Conservation (phyloP, 164 flowering plant genomes). For the Kalanchoe fedtschenkoi region DNA sequence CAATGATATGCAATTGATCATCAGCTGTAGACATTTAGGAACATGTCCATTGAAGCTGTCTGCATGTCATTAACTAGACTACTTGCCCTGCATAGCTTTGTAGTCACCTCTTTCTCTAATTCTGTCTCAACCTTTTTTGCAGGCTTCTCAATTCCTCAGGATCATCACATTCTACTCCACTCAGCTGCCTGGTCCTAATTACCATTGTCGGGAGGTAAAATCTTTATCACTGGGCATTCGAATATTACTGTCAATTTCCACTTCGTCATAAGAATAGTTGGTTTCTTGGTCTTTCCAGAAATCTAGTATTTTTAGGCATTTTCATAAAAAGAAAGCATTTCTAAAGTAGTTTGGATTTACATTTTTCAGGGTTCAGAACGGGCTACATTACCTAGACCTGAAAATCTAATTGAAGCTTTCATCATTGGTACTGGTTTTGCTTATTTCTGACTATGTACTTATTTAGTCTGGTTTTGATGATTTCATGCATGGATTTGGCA, state of each 20-base stretch:
- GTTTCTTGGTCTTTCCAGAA: neutral
- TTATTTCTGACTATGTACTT: conserved; percentile 1
- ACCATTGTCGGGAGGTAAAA: conserved; percentile 43
- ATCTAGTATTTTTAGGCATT: neutral
- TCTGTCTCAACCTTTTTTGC: neutral
- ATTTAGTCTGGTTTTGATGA: neutral
- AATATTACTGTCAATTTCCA: neutral
- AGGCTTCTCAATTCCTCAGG: conserved; percentile 34
- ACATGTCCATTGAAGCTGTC: neutral
- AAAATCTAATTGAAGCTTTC: conserved; percentile 55
- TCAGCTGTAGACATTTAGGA: neutral
- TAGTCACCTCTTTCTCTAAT: neutral
- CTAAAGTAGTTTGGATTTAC: neutral
- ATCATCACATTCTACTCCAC: conserved; percentile 38
- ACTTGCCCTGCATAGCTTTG: neutral
- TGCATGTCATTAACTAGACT: neutral
- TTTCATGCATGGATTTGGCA: conserved; percentile 29
- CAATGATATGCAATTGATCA: neutral
- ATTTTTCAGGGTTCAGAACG: conserved; percentile 71
- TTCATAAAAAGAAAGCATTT: neutral
- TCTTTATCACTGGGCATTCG: neutral
- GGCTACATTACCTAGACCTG: conserved; percentile 79
- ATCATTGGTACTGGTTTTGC: conserved; percentile 40
- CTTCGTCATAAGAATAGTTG: neutral
- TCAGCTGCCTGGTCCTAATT: conserved; percentile 45